Evolutionary conservation across 495 filamentous ascomycete genomes (phyloP).

Genomic region (Talaromyces trachyspermus): DNA sequence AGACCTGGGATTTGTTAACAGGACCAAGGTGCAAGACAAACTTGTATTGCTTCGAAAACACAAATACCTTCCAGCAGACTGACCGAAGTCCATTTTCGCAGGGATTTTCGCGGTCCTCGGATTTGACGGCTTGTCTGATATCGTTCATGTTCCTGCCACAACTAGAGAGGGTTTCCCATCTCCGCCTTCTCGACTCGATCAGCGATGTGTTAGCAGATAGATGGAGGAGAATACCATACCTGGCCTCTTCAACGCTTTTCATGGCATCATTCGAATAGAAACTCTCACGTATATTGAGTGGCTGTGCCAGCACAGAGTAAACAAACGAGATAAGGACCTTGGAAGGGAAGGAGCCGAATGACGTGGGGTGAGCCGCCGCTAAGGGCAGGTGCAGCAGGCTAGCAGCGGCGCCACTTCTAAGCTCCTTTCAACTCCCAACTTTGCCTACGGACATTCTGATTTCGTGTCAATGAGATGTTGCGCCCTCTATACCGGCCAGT

Average conservation of each 20-base stretch:
- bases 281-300: neutral
- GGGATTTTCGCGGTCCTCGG: conserved; percentile 46
- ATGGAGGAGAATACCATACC: conserved; percentile 26
- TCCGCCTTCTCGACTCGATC: conserved; percentile 30
- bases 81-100: conserved; percentile 72
- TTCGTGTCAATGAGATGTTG: too few relatives aligned
- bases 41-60: too few relatives aligned
- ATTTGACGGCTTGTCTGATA: conserved; percentile 58
- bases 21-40: too few relatives aligned
- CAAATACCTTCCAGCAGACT: conserved; percentile 79
- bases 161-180: conserved; percentile 62
- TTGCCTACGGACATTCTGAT: too few relatives aligned
- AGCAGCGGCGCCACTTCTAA: too few relatives aligned
- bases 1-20: conserved; percentile 49
- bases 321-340: neutral
- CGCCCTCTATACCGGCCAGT: too few relatives aligned
- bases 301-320: neutral
- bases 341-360: neutral
- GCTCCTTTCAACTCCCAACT: too few relatives aligned
- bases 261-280: conserved; percentile 29
- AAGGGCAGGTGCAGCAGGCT: too few relatives aligned
- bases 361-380: conserved; percentile 5
- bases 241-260: conserved; percentile 57
- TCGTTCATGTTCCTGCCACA: conserved; percentile 52
- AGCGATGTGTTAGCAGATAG: conserved; percentile 8